Base-by-base conservation (phyloP, 1,139 yeast genomes). In the Scheffersomyces titani region DNA sequence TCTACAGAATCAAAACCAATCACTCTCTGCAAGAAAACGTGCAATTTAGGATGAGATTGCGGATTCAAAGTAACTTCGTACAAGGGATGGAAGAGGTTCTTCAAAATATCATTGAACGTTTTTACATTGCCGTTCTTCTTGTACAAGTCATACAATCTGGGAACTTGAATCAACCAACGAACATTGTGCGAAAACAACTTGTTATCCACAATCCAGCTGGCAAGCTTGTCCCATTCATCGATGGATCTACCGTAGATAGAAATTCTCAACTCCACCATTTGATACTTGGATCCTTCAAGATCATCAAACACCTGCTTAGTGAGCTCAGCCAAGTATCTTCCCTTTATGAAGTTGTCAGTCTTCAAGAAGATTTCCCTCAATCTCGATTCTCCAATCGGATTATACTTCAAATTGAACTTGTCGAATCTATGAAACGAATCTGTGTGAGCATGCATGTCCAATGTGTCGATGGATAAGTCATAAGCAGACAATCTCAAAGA, bases 391-490 rank as follows among this genome's bases (percentile, higher is more conserved):
- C 99, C 99, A 66, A 96, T 90, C 20, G 99, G 99, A 68, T 96
- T 96, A 77, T 96, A 96, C 74, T 96, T 96, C 75, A 96, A 82
- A 72, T 96, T 96, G 81, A 96, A 96, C 75, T 96, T 96, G 75
- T 96, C 99, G 70, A 96, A 96, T 66, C 99, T 84, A 74, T 96
- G 99, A 83, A 96, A 96, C 0, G 98, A 89, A 70, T 96, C 99
- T 60, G 94, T 91, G 72, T 96, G 99, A 3, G 99, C 98, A 74
- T 96, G 99, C 99, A 96, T 96, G 74, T 96, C 99, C 63, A 96
- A 83, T 1, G 99, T 94, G 68, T 96, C 99, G 66, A 96, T 94
- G 57, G 97, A 90, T 60, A 96, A 79, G 70, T 96, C 99, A 70
- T 96, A 96, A 0, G 98, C 98, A 0, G 97, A 88, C 61, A 96